Base-by-base conservation (phyloP, 495 filamentous ascomycete genomes). In the Penicillium ochrochloron region DNA sequence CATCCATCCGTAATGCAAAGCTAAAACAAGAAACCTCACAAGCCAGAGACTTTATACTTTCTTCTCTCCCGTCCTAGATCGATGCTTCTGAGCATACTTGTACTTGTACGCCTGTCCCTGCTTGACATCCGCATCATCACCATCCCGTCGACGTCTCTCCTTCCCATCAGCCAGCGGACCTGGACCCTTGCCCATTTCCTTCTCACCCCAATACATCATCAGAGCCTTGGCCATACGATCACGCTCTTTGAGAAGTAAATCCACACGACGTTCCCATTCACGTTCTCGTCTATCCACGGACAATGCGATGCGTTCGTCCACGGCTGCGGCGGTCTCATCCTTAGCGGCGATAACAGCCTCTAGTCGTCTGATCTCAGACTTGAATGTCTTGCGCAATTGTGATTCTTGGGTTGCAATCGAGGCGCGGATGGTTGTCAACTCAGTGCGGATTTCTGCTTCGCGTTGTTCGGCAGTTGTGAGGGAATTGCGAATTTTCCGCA, bases 191-290 rank as follows among this genome's bases (percentile, higher is more conserved):
- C 76, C 79, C 60, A 80, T 48, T 42, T 85, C 83, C 59, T 84
- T 82, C 67, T 82, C 80, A 1, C 82, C 82, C 82, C 82, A 83
- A 4, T 61, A 68, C 76, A 71, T 76, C 75, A 85, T 72, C 59
- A 85, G 72, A 15, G 77, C 82, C 58, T 78, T 83, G 15, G 79
- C 81, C 79, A 86, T 80, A 48, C 78, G 81, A 34, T 83, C 84
- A 39, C 84, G 76, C 60, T 89, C 86, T 63, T 80, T 80, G 50
- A 89, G 84, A 9, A 86, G 66, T 8, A 87, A 63, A 52, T 85
- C 78, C 12, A 82, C 71, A 12, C 83, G 78, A 0, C 79, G 74
- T 59, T 82, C 76, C 83, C 83, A 85, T 60, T 84, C 82, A 39
- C 75, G 75, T 68, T 85, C 83, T 39, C 81, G 76, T 60, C 78